These are phyloP conservation scores for Debaryomyces udenii DNA, from an alignment of 1,139 yeast species.

Conservation along the genomic window DNA sequence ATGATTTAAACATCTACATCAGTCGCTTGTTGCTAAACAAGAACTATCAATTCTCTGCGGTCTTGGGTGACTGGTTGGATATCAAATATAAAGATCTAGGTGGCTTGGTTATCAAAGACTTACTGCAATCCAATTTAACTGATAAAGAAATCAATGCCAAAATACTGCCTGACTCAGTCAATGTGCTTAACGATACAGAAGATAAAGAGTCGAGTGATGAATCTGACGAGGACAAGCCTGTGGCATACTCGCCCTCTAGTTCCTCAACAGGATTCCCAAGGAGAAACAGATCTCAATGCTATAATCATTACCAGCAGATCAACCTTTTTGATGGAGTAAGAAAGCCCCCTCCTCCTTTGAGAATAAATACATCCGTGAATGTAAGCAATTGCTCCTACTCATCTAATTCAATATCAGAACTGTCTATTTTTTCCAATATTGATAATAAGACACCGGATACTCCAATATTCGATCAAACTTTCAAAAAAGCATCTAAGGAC, in stretches of 20 bases:
- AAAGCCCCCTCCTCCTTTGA: constrained; percentile 4
- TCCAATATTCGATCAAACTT: not conserved
- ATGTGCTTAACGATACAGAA: constrained; percentile 16
- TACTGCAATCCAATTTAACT: constrained; percentile 11
- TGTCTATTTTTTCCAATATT: constrained; percentile 7
- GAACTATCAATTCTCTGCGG: constrained; percentile 29
- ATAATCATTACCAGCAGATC: constrained; percentile 25
- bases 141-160: constrained; percentile 26
- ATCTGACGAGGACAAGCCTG: not conserved
- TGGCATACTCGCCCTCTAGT: not conserved
- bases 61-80: constrained; percentile 39
- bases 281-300: constrained; percentile 14
- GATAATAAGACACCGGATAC: constrained; percentile 4
- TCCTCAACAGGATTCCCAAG: constrained; percentile 15
- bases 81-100: constrained; percentile 25
- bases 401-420: constrained; percentile 6
- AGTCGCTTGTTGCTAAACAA: constrained; percentile 29
- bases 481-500: not conserved
- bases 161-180: constrained; percentile 27
- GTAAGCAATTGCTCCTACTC: not conserved
- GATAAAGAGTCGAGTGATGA: constrained; percentile 15
- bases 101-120: constrained; percentile 20
- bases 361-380: constrained; percentile 5
- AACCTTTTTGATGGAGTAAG: constrained; percentile 2
- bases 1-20: constrained; percentile 39